Conservation (phyloP, 805 yeast genomes). For the Cyberlindnera japonica region DNA sequence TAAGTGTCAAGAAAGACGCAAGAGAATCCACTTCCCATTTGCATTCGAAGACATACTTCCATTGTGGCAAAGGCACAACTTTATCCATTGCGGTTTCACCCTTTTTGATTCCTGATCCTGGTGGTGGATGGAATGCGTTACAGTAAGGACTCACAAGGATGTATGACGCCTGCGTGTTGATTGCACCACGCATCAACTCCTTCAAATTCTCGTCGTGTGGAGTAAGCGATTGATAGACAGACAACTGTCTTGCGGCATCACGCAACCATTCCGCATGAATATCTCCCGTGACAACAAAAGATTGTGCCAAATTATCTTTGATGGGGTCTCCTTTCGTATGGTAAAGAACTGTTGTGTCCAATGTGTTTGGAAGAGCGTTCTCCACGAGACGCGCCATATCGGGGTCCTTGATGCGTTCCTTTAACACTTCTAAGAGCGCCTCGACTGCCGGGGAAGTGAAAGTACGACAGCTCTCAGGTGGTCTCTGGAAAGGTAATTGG, state of each 20-base stretch:
- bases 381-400: constrained; percentile 76
- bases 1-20: constrained; percentile 73
- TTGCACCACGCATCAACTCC: constrained; percentile 69
- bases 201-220: constrained; percentile 46
- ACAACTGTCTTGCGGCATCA: constrained; percentile 79
- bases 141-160: constrained; percentile 70
- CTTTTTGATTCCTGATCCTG: constrained; percentile 37
- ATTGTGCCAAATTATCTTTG: constrained; percentile 38
- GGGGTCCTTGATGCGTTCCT: constrained; percentile 44
- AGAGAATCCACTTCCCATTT: constrained; percentile 85
- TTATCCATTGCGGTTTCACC: constrained; percentile 54
- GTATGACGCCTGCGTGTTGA: constrained; percentile 70
- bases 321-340: constrained; percentile 32
- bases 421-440: constrained; percentile 49
- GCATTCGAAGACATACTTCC: constrained; percentile 77
- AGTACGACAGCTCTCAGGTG: constrained; percentile 67
- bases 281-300: constrained; percentile 88
- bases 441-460: constrained; percentile 65
- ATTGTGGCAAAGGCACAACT: constrained; percentile 68
- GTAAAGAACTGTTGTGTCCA: constrained; percentile 85
- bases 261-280: constrained; percentile 92
- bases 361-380: constrained; percentile 80
- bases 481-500: constrained; percentile 70
- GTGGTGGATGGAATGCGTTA: constrained; percentile 89
- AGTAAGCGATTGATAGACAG: constrained; percentile 66